A percentile compares a stretch with the other conserved stretches of the same genome.
Evolutionary conservation across 208 protist genomes (phyloP).

Genomic region (Lotmaria passim): DNA sequence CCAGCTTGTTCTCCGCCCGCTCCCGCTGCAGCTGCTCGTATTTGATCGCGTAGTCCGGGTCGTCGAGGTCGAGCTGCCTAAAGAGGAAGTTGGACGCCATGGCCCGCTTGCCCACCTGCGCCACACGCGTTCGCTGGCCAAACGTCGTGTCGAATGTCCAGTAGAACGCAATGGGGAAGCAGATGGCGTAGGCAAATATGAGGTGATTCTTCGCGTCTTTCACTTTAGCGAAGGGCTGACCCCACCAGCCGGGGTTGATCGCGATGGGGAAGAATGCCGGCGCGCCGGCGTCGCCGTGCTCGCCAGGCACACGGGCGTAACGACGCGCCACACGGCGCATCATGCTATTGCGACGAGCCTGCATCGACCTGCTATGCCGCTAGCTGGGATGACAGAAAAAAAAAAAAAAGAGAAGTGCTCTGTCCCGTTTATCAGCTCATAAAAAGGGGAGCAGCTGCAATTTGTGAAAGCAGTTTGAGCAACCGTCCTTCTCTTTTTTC

Average conservation of each 20-base stretch:
- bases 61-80: conserved; percentile 85
- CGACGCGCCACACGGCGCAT: conserved; percentile 79
- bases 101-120: conserved; percentile 76
- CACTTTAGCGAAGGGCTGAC: conserved; percentile 88
- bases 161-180: conserved; percentile 82
- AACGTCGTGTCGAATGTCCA: conserved; percentile 80
- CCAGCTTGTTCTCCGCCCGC: conserved; percentile 82
- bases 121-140: conserved; percentile 74
- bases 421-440: too few species aligned
- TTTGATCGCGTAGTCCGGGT: conserved; percentile 90
- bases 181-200: conserved; percentile 64
- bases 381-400: too few species aligned
- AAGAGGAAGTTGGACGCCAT: conserved; percentile 84
- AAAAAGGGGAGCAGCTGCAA: too few species aligned
- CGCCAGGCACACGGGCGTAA: conserved; percentile 86
- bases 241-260: conserved; percentile 91
- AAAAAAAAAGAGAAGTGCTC: conserved; percentile 23
- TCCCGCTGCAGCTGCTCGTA: conserved; percentile 85
- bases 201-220: conserved; percentile 79
- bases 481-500: too few species aligned
- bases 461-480: too few species aligned
- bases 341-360: conserved; percentile 86
- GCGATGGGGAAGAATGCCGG: conserved; percentile 90
- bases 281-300: conserved; percentile 78
- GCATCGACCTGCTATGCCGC: conserved; percentile 42